Base-by-base conservation (phyloP, 1,139 yeast species). In the Zhuliangozyma blackwelliae region DNA sequence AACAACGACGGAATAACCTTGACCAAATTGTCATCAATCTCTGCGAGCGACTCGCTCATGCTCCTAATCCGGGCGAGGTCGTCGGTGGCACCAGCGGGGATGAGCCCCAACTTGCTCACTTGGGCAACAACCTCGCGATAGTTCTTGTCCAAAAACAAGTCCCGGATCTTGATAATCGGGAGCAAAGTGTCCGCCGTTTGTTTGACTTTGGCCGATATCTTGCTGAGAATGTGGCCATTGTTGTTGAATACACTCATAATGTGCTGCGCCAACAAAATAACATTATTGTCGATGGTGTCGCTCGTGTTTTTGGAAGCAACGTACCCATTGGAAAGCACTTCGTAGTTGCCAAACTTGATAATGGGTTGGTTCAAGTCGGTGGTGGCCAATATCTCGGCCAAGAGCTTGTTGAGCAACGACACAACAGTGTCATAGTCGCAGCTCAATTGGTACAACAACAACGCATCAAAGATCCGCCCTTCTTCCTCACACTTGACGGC, bases 401-500 rank as follows among this genome's bases (percentile, higher is more conserved):
- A 67, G 25, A 88, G 64, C 51, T 79, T 77, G 62, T 88, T 90
- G 44, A 90, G 77, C 42, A 88, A 75, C 1, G 75, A 60, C 10
- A 90, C 76, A n/a, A 88, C 97, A 23, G 87, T 82, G 54, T 86
- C 86, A 57, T 83, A 85, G 51, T 90, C 96, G 60, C 87, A 94
- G 38, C 96, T 79, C 45, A 90, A 73, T 63, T 90, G 96, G 55
- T 87, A 92, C 40, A 92, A 69, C 39, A 87, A 66, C 40, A 94
- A 75, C 9, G 97, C 88, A 55, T 94, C 97, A 44, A 85, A 79
- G 5, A 82, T 72, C 51, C 96, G 75, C 3, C 97, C 97, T 55
- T 89, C 97, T 48, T 88, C 95, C 53, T 87, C 94, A 25, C 97
- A 95, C 49, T 79, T 80, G 36, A 74, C 71, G 2, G 97, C 97